Percentiles rank a stretch among this genome's conserved stretches.
Conservation (phyloP, 2,329 filamentous ascomycete species). For the Sclerotinia borealis region DNA sequence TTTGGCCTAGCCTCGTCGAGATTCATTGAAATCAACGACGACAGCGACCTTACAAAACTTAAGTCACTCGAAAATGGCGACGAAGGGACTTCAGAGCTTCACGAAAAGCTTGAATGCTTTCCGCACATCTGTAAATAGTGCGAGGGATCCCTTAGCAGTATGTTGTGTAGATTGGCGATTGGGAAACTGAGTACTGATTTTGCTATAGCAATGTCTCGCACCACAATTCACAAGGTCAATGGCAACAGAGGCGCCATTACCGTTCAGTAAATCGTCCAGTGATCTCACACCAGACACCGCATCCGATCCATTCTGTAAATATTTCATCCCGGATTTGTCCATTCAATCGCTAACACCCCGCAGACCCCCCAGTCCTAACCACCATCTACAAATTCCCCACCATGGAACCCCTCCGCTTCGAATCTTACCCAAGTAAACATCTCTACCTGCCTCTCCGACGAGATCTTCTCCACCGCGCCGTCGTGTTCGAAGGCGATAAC, state of each 20-base stretch:
- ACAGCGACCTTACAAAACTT: conserved; percentile 15
- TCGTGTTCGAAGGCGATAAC: conserved; percentile 86
- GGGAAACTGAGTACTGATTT: conserved; percentile 16
- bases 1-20: conserved; percentile 18
- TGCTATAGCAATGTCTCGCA: conserved; percentile 39
- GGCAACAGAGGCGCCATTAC: conserved; percentile 40
- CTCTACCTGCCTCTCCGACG: conserved; percentile 80
- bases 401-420: conserved; percentile 74
- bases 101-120: conserved; percentile 27
- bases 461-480: conserved; percentile 87
- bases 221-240: conserved; percentile 39
- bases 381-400: conserved; percentile 88
- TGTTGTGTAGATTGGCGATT: conserved; percentile 9
- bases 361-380: conserved; percentile 62
- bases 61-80: conserved; percentile 28
- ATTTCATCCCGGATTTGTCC: background rate
- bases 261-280: conserved; percentile 18
- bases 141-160: conserved; percentile 37
- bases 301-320: conserved; percentile 6
- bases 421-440: conserved; percentile 74
- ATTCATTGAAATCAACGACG: conserved; percentile 11
- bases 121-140: conserved; percentile 20
- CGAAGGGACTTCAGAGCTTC: conserved; percentile 30
- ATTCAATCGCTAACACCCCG: background rate
- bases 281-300: conserved; percentile 8